These are phyloP conservation scores for Apostasia ramifera DNA, from an alignment of 106 monocot genomes.

Conservation along the genomic window DNA sequence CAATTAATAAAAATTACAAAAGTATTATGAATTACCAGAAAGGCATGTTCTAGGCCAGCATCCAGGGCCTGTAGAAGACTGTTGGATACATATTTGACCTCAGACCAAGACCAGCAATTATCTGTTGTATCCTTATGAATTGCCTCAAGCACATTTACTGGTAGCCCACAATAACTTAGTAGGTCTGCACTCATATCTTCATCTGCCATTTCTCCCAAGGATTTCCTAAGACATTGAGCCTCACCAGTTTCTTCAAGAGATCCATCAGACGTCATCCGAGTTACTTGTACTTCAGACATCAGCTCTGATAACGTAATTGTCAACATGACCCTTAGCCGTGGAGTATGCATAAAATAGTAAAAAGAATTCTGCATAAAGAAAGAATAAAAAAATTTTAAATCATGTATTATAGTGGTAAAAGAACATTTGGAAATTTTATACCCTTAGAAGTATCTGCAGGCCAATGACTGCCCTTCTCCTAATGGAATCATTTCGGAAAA, in stretches of 20 bases:
- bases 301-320: slow-evolving; percentile 94
- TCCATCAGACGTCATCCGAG: slow-evolving; percentile 95
- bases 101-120: slow-evolving; percentile 84
- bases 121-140: slow-evolving; percentile 54
- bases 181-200: slow-evolving; percentile 35
- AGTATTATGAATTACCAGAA: slow-evolving; percentile 54
- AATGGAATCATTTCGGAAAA: slow-evolving; percentile 91
- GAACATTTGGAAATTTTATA: slow-evolving; percentile 19
- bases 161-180: slow-evolving; percentile 64
- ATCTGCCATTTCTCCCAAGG: slow-evolving; percentile 88
- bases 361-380: slow-evolving; percentile 67
- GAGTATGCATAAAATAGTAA: slow-evolving; percentile 71
- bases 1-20: neutral
- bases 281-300: slow-evolving; percentile 98
- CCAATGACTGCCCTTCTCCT: slow-evolving; percentile 86
- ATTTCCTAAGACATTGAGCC: slow-evolving; percentile 85
- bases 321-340: slow-evolving; percentile 87
- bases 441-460: slow-evolving; percentile 88
- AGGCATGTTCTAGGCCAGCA: slow-evolving; percentile 88
- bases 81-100: slow-evolving; percentile 69
- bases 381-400: neutral
- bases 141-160: slow-evolving; percentile 56
- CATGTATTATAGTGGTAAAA: neutral
- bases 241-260: slow-evolving; percentile 98
- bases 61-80: slow-evolving; percentile 89